These are phyloP conservation scores for Aureobasidium leucospermi DNA, from an alignment of 2,329 filamentous ascomycete genomes.

Conservation along the genomic window DNA sequence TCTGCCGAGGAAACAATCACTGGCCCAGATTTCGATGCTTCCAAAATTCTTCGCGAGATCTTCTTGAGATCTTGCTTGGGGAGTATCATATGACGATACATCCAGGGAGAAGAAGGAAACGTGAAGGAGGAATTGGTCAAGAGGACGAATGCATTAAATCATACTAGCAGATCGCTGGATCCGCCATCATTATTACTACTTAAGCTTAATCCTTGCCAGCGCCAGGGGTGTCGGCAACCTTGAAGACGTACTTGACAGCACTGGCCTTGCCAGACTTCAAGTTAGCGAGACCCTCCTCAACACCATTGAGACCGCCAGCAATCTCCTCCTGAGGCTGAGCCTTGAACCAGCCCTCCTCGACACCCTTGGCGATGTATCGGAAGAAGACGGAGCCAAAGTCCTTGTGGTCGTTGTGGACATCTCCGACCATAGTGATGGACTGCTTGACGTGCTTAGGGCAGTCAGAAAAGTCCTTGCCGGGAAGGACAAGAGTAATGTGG, in stretches of 20 bases:
- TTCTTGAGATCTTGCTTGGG: neutral
- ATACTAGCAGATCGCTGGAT: neutral
- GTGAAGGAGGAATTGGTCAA: neutral
- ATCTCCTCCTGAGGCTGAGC: conserved; percentile 28
- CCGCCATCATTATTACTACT: neutral
- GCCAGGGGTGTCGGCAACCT: conserved; percentile 24
- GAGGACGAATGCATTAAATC: neutral
- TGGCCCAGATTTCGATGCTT: neutral
- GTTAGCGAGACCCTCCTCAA: conserved; percentile 23
- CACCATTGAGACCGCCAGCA: conserved; percentile 23
- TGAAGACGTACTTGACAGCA: conserved; percentile 27
- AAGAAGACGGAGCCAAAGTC: conserved; percentile 30
- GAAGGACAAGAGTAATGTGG: conserved; percentile 35
- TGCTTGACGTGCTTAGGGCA: conserved; percentile 33
- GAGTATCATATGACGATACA: neutral
- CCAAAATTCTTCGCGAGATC: neutral
- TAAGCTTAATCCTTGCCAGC: neutral
- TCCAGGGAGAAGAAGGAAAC: neutral
- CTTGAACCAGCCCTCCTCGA: conserved; percentile 31
- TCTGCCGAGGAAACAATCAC: neutral
- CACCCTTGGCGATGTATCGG: conserved; percentile 25
- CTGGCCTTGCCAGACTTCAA: conserved; percentile 26
- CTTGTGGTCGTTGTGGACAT: conserved; percentile 24
- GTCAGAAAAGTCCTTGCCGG: conserved; percentile 35
- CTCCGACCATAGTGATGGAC: conserved; percentile 31